Conservation (phyloP, 2,329 filamentous ascomycete species). For the Ascochyta lentis region DNA sequence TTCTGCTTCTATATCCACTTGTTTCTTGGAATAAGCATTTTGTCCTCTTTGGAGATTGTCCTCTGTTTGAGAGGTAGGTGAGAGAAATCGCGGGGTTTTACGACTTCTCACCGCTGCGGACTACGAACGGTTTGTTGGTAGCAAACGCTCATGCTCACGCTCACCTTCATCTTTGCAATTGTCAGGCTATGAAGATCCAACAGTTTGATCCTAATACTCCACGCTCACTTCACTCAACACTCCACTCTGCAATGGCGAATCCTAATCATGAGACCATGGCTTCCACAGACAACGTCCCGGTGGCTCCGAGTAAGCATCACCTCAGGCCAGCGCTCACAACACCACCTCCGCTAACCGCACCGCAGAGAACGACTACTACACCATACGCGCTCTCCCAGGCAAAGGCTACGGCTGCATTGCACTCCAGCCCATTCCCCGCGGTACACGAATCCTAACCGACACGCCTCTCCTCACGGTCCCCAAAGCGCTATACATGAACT, state of each 20-base stretch:
- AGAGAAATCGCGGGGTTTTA: background rate
- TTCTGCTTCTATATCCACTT: background rate
- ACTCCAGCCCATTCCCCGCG: slow-evolving; percentile 39
- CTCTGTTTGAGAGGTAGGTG: background rate
- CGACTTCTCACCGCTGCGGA: background rate
- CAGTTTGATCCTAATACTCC: background rate
- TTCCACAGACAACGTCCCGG: background rate
- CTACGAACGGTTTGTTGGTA: background rate
- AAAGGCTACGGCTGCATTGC: slow-evolving; percentile 55
- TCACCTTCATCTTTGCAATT: background rate
- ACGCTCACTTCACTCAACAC: background rate
- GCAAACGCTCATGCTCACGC: background rate
- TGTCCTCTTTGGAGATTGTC: background rate
- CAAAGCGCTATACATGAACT: slow-evolving; percentile 39
- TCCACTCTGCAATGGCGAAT: background rate
- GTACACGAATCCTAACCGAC: slow-evolving; percentile 52
- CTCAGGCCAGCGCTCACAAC: background rate
- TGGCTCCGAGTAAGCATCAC: background rate
- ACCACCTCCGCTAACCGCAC: background rate
- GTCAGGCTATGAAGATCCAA: too few relatives aligned
- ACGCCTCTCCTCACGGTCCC: slow-evolving; percentile 46
- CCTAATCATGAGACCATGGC: background rate
- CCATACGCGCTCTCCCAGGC: slow-evolving; percentile 39
- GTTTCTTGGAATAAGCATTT: background rate
- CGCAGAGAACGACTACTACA: slow-evolving; percentile 37